A percentile compares a stretch with the other conserved stretches of the same genome.
These are phyloP conservation scores for Sarocladium kiliense DNA, from an alignment of 2,329 filamentous ascomycete species.

Conservation along the genomic window DNA sequence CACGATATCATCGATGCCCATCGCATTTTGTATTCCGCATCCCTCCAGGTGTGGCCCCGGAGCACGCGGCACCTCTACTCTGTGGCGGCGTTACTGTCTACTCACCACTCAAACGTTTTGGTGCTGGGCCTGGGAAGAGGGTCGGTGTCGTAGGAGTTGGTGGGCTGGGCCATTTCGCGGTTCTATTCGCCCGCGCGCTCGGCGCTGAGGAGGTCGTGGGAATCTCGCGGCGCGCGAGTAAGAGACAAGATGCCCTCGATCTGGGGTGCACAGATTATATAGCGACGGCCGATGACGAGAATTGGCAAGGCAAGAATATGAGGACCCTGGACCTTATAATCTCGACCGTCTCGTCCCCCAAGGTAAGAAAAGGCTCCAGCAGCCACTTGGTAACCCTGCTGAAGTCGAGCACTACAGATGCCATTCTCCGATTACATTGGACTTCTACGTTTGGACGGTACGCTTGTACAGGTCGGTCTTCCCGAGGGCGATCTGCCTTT, in stretches of 20 bases:
- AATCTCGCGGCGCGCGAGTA: conserved; percentile 49
- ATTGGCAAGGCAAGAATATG: conserved; percentile 46
- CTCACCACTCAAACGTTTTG: conserved; percentile 68
- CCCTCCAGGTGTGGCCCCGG: conserved; percentile 59
- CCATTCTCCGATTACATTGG: conserved; percentile 10
- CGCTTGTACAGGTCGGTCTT: conserved; percentile 27
- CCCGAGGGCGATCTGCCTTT: conserved; percentile 47
- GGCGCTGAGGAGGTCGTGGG: conserved; percentile 50
- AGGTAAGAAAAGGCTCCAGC: conserved; percentile 12
- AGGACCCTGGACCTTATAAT: conserved; percentile 67
- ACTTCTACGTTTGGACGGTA: conserved; percentile 17
- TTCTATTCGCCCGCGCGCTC: conserved; percentile 62
- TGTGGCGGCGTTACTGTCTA: conserved; percentile 78
- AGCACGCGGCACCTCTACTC: conserved; percentile 69
- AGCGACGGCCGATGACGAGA: conserved; percentile 44
- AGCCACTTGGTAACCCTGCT: neutral
- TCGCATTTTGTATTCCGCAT: conserved; percentile 55
- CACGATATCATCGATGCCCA: conserved; percentile 22
- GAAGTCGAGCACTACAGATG: conserved; percentile 9
- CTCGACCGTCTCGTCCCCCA: conserved; percentile 58
- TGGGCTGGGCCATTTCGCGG: conserved; percentile 64
- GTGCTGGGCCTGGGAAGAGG: conserved; percentile 68
- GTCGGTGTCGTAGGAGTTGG: conserved; percentile 66
- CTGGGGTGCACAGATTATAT: conserved; percentile 54
- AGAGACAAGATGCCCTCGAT: conserved; percentile 47